A percentile compares a stretch with the other conserved stretches of the same genome.
Evolutionary conservation across 2,329 filamentous ascomycete species (phyloP).

Genomic region (Aspergillus fructus): DNA sequence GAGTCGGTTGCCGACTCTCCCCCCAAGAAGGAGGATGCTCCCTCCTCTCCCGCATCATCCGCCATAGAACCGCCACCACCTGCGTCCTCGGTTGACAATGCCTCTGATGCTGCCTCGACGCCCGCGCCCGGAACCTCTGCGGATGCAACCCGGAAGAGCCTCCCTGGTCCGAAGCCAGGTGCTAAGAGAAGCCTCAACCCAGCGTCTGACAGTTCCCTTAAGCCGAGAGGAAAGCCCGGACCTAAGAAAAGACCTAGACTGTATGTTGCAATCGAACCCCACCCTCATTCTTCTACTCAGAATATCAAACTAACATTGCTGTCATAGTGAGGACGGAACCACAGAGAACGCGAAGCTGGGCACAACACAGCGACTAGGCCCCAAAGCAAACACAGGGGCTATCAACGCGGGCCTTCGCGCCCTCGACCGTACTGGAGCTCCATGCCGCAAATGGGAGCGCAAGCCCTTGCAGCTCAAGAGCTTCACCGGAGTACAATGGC

Average conservation of each 20-base stretch:
- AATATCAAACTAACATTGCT: background rate
- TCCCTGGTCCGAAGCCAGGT: constrained; percentile 66
- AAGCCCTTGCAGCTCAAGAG: constrained; percentile 83
- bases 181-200: constrained; percentile 58
- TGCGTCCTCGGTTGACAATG: constrained; percentile 41
- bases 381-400: constrained; percentile 93
- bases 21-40: constrained; percentile 27
- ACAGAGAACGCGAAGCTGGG: constrained; percentile 42
- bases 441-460: constrained; percentile 87
- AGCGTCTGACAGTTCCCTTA: constrained; percentile 62
- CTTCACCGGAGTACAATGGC: constrained; percentile 85
- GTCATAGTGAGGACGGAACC: constrained; percentile 50
- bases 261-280: constrained; percentile 59
- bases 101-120: constrained; percentile 41
- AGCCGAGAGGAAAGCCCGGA: constrained; percentile 80
- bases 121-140: constrained; percentile 41
- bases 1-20: constrained; percentile 19
- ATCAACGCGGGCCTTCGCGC: constrained; percentile 96
- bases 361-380: constrained; percentile 75
- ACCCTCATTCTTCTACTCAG: background rate
- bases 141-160: constrained; percentile 65
- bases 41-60: constrained; percentile 38
- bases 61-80: constrained; percentile 34
- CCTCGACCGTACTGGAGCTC: constrained; percentile 86
- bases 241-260: constrained; percentile 94